Conservation (phyloP, 306 rosid species). For the Malus fusca region DNA sequence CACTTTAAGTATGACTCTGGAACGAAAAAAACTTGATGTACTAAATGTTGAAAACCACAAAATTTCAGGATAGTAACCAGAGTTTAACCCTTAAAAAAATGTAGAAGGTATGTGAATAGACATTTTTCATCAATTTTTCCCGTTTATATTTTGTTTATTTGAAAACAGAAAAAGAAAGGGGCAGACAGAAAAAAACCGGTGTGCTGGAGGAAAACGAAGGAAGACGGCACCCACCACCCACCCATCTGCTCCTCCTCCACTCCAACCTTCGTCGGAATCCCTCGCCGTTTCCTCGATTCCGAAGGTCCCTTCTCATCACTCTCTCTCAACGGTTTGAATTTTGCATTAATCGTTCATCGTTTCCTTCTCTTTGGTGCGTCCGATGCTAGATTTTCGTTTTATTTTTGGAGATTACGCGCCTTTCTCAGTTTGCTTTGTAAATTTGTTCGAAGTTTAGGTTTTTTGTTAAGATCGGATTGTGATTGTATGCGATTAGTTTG, state of each 20-base stretch:
- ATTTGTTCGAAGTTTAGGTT: constrained; percentile 4
- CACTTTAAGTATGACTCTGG: too few relatives aligned
- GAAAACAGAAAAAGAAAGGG: too few relatives aligned
- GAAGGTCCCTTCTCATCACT: background rate
- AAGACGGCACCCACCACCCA: background rate
- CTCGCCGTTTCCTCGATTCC: background rate
- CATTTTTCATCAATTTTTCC: too few relatives aligned
- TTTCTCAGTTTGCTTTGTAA: constrained; percentile 2
- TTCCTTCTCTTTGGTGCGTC: constrained; percentile 1
- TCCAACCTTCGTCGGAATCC: background rate
- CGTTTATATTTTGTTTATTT: too few relatives aligned
- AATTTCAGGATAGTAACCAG: too few relatives aligned
- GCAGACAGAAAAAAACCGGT: too few relatives aligned
- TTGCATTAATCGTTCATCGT: background rate
- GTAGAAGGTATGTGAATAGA: too few relatives aligned
- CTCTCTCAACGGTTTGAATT: background rate
- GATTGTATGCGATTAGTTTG: constrained; percentile 7
- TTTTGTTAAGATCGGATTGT: background rate
- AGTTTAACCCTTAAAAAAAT: too few relatives aligned
- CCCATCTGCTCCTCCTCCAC: background rate
- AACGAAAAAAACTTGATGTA: too few relatives aligned
- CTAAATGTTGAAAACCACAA: too few relatives aligned
- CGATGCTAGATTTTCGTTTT: background rate
- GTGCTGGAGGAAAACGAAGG: too few relatives aligned
- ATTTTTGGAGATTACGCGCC: background rate